Conservation (phyloP, 345 rosid genomes). For the Eucalyptus polyanthemos region DNA sequence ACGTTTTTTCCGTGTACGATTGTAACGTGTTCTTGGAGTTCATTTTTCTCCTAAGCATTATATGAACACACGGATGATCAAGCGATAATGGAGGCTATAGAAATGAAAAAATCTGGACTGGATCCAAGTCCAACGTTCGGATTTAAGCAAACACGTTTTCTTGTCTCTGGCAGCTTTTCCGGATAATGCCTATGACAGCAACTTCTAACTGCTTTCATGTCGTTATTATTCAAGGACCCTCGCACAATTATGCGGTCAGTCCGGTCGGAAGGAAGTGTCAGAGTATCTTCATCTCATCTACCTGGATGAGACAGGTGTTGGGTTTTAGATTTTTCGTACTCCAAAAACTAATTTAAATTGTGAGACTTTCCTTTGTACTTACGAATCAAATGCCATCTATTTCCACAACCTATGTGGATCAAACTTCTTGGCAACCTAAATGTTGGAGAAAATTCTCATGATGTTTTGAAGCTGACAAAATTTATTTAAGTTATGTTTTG, state of each 20-base stretch:
- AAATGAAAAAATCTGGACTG: background rate
- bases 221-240: background rate
- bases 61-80: background rate
- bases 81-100: background rate
- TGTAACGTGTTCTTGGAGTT: background rate
- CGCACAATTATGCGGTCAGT: background rate
- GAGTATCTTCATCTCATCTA: background rate
- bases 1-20: background rate
- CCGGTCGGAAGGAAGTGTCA: background rate
- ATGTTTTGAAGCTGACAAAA: too few relatives aligned
- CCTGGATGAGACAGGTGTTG: background rate
- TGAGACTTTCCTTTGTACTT: too few relatives aligned
- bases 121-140: background rate
- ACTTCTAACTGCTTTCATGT: background rate
- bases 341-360: too few relatives aligned
- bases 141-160: background rate
- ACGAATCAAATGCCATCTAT: too few relatives aligned
- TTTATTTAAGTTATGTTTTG: too few relatives aligned
- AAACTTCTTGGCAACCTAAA: too few relatives aligned
- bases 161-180: background rate
- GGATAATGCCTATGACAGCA: background rate
- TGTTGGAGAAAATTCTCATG: too few relatives aligned
- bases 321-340: too few relatives aligned
- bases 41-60: background rate
- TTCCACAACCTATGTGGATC: too few relatives aligned